These are phyloP conservation scores for Syncephalastrum sp. DNA, from an alignment of 371 early-diverging fungal genomes.

Conservation along the genomic window DNA sequence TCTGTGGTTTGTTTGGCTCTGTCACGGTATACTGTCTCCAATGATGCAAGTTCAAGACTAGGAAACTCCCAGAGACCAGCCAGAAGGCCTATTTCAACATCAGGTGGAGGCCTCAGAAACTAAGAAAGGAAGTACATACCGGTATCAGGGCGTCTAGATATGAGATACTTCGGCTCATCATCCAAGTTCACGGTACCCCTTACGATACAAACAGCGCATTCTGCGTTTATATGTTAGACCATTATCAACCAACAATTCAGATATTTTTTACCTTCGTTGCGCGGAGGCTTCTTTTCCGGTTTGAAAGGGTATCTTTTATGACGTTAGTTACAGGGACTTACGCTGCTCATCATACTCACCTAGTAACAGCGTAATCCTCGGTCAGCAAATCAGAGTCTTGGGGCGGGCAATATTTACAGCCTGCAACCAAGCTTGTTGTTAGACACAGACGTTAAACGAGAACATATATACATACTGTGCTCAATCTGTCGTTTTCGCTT, in stretches of 20 bases:
- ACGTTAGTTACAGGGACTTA: conserved; percentile 17
- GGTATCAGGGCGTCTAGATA: conserved; percentile 59
- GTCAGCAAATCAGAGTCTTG: conserved; percentile 19
- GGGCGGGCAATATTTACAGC: conserved; percentile 32
- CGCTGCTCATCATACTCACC: conserved; percentile 9
- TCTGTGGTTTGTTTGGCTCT: conserved; percentile 28
- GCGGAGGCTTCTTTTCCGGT: conserved; percentile 58
- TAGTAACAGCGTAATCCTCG: conserved; percentile 40
- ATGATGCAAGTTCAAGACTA: conserved; percentile 41
- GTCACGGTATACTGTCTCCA: conserved; percentile 38
- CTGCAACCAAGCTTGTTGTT: conserved; percentile 11
- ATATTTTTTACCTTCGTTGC: conserved; percentile 56
- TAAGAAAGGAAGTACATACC: conserved; percentile 19
- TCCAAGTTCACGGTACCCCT: conserved; percentile 25
- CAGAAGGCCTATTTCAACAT: conserved; percentile 48
- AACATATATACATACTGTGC: conserved; percentile 18
- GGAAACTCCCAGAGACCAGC: conserved; percentile 87
- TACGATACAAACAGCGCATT: conserved; percentile 64
- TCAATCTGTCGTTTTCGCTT: conserved; percentile 25
- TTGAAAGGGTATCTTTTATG: conserved; percentile 60
- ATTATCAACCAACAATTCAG: background rate
- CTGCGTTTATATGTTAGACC: conserved; percentile 17
- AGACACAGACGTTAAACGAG: background rate
- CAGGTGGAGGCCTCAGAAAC: background rate
- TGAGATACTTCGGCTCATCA: conserved; percentile 35